These are phyloP conservation scores for Aspergillus saccharolyticus DNA, from an alignment of 495 filamentous ascomycete genomes.

Conservation along the genomic window DNA sequence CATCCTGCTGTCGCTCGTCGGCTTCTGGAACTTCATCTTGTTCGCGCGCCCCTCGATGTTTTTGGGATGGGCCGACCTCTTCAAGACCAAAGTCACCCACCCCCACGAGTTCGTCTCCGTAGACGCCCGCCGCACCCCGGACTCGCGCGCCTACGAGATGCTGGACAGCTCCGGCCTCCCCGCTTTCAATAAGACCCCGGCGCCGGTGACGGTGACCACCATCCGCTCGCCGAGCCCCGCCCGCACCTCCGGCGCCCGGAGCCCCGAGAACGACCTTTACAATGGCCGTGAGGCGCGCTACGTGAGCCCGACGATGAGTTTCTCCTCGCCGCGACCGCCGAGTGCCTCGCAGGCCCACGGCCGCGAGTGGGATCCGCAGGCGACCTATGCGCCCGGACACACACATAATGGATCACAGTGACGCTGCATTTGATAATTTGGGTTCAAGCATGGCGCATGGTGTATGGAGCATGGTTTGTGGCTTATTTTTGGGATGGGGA, in stretches of 20 bases:
- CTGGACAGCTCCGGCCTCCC: slow-evolving; percentile 43
- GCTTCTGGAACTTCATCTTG: slow-evolving; percentile 77
- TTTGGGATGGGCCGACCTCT: slow-evolving; percentile 71
- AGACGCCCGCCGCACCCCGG: slow-evolving; percentile 65
- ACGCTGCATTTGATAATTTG: not conserved
- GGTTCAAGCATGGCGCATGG: not conserved
- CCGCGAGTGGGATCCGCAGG: slow-evolving; percentile 37
- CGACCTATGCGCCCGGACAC: slow-evolving; percentile 33
- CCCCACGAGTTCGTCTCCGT: slow-evolving; percentile 76
- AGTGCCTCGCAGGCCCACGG: slow-evolving; percentile 20
- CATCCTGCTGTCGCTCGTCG: slow-evolving; percentile 75
- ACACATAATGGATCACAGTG: slow-evolving; percentile 3
- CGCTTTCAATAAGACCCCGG: slow-evolving; percentile 38
- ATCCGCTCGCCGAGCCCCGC: slow-evolving; percentile 40
- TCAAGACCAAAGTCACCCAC: slow-evolving; percentile 43
- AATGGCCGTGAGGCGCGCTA: slow-evolving; percentile 52
- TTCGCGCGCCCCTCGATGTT: slow-evolving; percentile 80
- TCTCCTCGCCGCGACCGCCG: slow-evolving; percentile 53
- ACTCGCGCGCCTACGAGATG: slow-evolving; percentile 79
- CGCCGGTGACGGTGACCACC: too few relatives aligned
- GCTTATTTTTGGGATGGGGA: not conserved
- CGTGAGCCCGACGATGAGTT: slow-evolving; percentile 52
- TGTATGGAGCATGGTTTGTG: too few relatives aligned
- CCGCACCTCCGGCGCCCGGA: slow-evolving; percentile 26
- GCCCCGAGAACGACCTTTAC: slow-evolving; percentile 35